Evolutionary conservation across 169 alveolate genomes (phyloP).

Genomic region (Babesia ovis): DNA sequence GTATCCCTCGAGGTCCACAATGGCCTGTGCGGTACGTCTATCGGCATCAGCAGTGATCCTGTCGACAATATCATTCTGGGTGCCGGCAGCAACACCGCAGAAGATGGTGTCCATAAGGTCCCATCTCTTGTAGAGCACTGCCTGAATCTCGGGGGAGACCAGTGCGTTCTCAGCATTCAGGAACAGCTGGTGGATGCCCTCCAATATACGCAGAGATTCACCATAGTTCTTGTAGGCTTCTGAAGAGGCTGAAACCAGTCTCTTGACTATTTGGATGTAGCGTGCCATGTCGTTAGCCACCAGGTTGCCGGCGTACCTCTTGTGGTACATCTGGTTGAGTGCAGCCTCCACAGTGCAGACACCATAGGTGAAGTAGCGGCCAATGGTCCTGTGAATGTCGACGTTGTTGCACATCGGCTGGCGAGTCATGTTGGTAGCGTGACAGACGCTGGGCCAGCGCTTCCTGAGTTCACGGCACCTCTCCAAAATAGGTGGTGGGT

Average conservation of each 20-base stretch:
- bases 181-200: constrained; percentile 27
- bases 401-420: background rate
- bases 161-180: constrained; percentile 44
- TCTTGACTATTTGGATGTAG: background rate
- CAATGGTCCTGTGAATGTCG: constrained; percentile 27
- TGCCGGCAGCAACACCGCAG: constrained; percentile 47
- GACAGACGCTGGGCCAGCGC: constrained; percentile 25
- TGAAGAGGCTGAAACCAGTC: background rate
- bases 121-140: constrained; percentile 56
- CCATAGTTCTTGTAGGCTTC: constrained; percentile 4
- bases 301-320: constrained; percentile 16
- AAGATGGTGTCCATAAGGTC: constrained; percentile 22
- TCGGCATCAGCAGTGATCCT: constrained; percentile 1
- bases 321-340: constrained; percentile 58
- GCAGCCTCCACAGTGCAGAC: constrained; percentile 58
- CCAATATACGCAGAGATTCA: constrained; percentile 16
- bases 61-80: constrained; percentile 13
- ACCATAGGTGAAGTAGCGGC: constrained; percentile 24
- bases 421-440: background rate
- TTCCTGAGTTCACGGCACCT: background rate
- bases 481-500: background rate
- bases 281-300: constrained; percentile 4
- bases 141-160: constrained; percentile 42
- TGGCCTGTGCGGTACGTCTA: background rate
- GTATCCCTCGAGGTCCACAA: constrained; percentile 39